phyloP scores from a whole-genome alignment of 495 filamentous ascomycete species.

The Xylaria acuta region DNA sequence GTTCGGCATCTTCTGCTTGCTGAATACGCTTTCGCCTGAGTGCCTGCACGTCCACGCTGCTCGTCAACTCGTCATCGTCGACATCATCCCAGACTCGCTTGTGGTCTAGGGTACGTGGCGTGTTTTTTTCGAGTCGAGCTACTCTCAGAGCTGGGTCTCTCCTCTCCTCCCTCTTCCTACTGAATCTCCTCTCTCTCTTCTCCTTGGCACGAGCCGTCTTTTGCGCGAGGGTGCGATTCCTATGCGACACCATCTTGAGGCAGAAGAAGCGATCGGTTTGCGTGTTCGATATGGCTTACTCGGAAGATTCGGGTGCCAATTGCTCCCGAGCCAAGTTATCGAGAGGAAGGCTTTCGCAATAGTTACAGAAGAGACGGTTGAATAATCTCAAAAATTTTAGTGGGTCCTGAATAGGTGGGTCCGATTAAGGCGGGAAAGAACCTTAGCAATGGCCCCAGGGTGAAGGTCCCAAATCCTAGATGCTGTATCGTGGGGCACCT shows the following conservation, averaged over 20 bases:
- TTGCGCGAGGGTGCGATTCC: conserved; percentile 48
- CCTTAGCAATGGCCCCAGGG: too few relatives aligned
- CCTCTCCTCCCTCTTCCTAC: conserved; percentile 80
- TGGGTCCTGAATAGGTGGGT: conserved; percentile 14
- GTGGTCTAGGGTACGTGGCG: conserved; percentile 82
- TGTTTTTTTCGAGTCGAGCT: conserved; percentile 75
- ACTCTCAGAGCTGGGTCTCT: conserved; percentile 78
- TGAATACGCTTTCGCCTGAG: conserved; percentile 68
- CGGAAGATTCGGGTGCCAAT: not conserved
- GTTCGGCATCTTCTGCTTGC: conserved; percentile 61
- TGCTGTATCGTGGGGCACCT: not conserved
- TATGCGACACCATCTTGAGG: conserved; percentile 33
- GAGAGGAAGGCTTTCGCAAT: not conserved
- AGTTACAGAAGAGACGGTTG: not conserved
- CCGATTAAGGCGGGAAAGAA: not conserved
- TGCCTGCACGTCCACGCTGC: conserved; percentile 78
- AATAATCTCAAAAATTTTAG: conserved; percentile 27
- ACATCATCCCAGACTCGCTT: conserved; percentile 94
- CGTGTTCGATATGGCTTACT: not conserved
- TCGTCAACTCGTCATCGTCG: conserved; percentile 76
- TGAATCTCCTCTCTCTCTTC: conserved; percentile 78
- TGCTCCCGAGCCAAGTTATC: not conserved
- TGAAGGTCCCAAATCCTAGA: too few relatives aligned
- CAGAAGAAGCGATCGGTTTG: not conserved
- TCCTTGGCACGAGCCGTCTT: conserved; percentile 75